Conservation (phyloP, 1,139 yeast genomes). For the Sugiyamaella sp. region DNA sequence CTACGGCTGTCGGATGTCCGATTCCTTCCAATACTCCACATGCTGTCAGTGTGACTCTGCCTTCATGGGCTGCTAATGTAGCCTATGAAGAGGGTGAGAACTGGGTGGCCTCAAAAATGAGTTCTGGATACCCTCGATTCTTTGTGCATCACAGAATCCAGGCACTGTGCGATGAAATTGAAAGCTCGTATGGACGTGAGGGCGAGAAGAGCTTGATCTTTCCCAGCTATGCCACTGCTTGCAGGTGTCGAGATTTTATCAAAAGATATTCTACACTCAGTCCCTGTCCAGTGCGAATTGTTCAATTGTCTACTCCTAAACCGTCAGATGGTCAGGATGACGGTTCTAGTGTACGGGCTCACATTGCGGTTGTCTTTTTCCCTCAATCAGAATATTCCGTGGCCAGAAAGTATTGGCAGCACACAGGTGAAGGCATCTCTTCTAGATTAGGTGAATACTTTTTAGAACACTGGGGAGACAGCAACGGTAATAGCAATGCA, state of each 20-base stretch:
- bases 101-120: slow-evolving; percentile 81
- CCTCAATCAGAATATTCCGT: slow-evolving; percentile 58
- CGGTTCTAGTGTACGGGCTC: slow-evolving; percentile 61
- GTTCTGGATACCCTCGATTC: slow-evolving; percentile 83
- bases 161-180: slow-evolving; percentile 42
- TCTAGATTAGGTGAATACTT: slow-evolving; percentile 88
- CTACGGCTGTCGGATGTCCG: slow-evolving; percentile 68
- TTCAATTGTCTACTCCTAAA: slow-evolving; percentile 76
- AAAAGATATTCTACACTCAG: slow-evolving; percentile 40
- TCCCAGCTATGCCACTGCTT: slow-evolving; percentile 77
- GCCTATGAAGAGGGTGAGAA: slow-evolving; percentile 90
- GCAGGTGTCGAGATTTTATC: slow-evolving; percentile 81
- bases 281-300: slow-evolving; percentile 59
- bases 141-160: slow-evolving; percentile 76
- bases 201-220: slow-evolving; percentile 74
- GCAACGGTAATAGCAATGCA: not conserved
- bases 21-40: slow-evolving; percentile 89
- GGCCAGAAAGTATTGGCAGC: slow-evolving; percentile 94
- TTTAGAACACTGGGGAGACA: slow-evolving; percentile 44
- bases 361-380: slow-evolving; percentile 76
- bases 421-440: slow-evolving; percentile 92
- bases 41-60: slow-evolving; percentile 91
- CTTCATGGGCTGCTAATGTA: slow-evolving; percentile 91
- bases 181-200: slow-evolving; percentile 69
- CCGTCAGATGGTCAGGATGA: slow-evolving; percentile 52